Evolutionary conservation across 148 eudicot species (phyloP).

Genomic region (Tetragonia tetragonoides): DNA sequence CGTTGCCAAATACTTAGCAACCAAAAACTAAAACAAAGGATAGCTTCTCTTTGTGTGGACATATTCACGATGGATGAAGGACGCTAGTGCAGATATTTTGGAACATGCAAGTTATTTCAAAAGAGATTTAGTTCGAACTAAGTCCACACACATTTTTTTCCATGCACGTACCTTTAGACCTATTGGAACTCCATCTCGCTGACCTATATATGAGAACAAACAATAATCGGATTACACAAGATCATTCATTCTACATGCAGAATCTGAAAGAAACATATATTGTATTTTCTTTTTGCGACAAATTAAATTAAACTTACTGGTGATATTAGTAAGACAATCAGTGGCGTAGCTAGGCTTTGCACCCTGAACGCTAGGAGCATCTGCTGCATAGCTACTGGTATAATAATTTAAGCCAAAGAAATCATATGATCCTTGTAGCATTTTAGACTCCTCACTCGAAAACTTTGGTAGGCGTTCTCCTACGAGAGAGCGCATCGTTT

Average conservation of each 20-base stretch:
- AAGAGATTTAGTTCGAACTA: too few relatives aligned
- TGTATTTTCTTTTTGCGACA: too few relatives aligned
- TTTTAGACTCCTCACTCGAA: slow-evolving; percentile 18
- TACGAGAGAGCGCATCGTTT: slow-evolving; percentile 23
- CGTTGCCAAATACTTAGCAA: too few relatives aligned
- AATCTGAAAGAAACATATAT: background rate
- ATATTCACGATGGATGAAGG: too few relatives aligned
- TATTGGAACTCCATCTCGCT: slow-evolving; percentile 20
- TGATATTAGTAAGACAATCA: slow-evolving; percentile 20
- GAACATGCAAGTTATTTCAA: too few relatives aligned
- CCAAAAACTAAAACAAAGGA: too few relatives aligned
- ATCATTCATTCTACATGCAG: background rate
- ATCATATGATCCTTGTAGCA: slow-evolving; percentile 45
- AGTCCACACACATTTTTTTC: too few relatives aligned
- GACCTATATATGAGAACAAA: slow-evolving; percentile 7
- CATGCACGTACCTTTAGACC: slow-evolving; percentile 23
- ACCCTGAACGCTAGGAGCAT: slow-evolving; percentile 21
- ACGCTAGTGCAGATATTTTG: background rate
- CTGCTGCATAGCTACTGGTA: slow-evolving; percentile 44
- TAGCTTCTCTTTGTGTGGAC: too few relatives aligned
- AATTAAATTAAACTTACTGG: slow-evolving; percentile 17
- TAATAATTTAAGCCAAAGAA: slow-evolving; percentile 65
- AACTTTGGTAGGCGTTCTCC: slow-evolving; percentile 11
- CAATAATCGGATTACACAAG: slow-evolving; percentile 6
- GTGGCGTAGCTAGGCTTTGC: slow-evolving; percentile 31